Percentiles rank a stretch among this genome's conserved stretches.
Conservation (phyloP, 306 rosid genomes). For the Quercus agrifolia region DNA sequence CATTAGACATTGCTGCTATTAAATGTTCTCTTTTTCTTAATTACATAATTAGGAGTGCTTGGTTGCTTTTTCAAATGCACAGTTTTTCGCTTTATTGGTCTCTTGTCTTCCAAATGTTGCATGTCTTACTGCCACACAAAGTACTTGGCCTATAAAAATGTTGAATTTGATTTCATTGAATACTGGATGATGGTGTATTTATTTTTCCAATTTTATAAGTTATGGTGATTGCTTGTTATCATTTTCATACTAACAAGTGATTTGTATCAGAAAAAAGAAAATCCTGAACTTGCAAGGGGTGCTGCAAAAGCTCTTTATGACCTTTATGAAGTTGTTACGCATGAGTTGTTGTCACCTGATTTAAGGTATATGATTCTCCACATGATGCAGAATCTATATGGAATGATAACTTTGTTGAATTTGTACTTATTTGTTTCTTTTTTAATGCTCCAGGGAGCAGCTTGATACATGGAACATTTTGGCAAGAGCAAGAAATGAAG, state of each 20-base stretch:
- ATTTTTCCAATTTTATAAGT: not conserved
- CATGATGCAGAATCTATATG: not conserved
- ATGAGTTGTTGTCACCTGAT: constrained; percentile 68
- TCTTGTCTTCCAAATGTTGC: not conserved
- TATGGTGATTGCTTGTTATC: not conserved
- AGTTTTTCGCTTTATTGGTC: not conserved
- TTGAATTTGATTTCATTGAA: not conserved
- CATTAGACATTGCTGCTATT: not conserved
- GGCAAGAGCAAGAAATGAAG: constrained; percentile 83
- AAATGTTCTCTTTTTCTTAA: not conserved
- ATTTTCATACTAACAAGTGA: constrained; percentile 6
- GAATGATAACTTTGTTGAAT: not conserved
- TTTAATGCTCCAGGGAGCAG: constrained; percentile 63
- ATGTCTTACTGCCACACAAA: not conserved
- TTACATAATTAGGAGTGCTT: not conserved
- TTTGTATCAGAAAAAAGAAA: constrained; percentile 59
- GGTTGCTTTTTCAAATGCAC: not conserved
- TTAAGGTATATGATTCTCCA: constrained; percentile 58
- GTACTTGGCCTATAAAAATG: not conserved
- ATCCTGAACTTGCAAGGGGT: constrained; percentile 75
- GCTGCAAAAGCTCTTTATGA: constrained; percentile 77
- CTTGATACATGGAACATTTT: constrained; percentile 88
- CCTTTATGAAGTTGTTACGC: constrained; percentile 79
- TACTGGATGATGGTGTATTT: not conserved
- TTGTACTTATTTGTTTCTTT: not conserved